These are phyloP conservation scores for Auricularia sp. DNA, from an alignment of 768 basidiomycete species.

Conservation along the genomic window DNA sequence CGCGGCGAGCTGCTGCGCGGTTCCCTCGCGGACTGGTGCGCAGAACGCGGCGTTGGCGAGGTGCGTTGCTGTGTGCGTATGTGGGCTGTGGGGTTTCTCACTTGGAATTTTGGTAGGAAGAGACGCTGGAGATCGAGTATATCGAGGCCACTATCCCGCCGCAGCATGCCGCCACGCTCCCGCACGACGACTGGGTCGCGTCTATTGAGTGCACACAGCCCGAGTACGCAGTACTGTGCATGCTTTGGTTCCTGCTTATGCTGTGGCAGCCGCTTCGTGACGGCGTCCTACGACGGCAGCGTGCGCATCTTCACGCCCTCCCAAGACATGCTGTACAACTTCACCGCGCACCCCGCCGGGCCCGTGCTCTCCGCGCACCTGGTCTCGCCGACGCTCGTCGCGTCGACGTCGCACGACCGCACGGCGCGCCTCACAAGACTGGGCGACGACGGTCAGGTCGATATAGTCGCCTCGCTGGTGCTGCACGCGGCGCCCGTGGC, in stretches of 20 bases:
- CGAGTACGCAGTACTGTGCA: conserved; percentile 29
- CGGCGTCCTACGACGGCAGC: conserved; percentile 72
- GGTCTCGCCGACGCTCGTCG: conserved; percentile 33
- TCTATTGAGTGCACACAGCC: conserved; percentile 52
- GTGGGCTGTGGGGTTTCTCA: background rate
- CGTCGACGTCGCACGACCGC: conserved; percentile 71
- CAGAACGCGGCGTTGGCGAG: conserved; percentile 59
- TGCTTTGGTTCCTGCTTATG: background rate
- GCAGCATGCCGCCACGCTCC: conserved; percentile 63
- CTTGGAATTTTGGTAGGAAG: conserved; percentile 42
- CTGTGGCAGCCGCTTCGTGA: conserved; percentile 51
- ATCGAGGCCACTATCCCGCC: conserved; percentile 84
- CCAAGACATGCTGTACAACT: conserved; percentile 41
- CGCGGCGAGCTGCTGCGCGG: conserved; percentile 69
- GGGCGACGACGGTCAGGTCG: conserved; percentile 18
- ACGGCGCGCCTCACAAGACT: conserved; percentile 46
- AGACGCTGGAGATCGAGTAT: conserved; percentile 87
- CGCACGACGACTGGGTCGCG: conserved; percentile 93
- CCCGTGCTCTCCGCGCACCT: conserved; percentile 32
- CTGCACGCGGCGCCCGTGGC: conserved; percentile 78
- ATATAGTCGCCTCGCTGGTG: conserved; percentile 59
- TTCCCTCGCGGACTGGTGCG: conserved; percentile 64
- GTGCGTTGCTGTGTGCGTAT: conserved; percentile 25
- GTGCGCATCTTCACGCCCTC: conserved; percentile 67
- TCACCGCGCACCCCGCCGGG: conserved; percentile 41